Evolutionary conservation across 2,329 filamentous ascomycete species (phyloP), one percentile per base, ranked within the genome.

Genomic region (Fusarium coicis): DNA sequence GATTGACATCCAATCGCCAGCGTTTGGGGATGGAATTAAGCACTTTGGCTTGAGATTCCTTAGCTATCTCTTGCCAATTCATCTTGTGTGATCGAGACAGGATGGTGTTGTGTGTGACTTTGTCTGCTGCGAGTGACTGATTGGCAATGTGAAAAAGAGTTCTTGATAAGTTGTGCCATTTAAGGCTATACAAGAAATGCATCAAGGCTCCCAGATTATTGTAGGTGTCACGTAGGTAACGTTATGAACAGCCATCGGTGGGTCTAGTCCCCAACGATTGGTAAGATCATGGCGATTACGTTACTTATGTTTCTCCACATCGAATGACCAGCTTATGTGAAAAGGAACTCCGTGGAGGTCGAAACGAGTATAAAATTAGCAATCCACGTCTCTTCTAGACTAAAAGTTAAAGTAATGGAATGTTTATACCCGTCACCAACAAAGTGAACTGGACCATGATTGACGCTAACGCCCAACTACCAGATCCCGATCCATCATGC

Each of bases 61-160:
- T 23, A 5, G 53, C 60, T 1, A 49, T 42, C 2, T 14, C 10
- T 60, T 63, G 28, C 60, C 60, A 63, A 14, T 40, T n/a, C 50
- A 54, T 54, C 4, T 2, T 39, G 1, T n/a, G 18, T 0, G 10
- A 16, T 7, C 2, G 23, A 40, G 23, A 3, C 14, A 0, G 5
- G 18, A 18, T 16, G 18, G 7, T 23, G 12, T 2, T 15, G 18
- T 23, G 16, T 52, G 5, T 26, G 18, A 8, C 18, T 19, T 18
- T 4, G 2, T 18, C 4, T 19, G n/a, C 1, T 36, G 18, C 3
- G n/a, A 23, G 11, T 2, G 2, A 18, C 15, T 18, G 7, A 10
- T 2, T 16, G 15, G 21, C 4, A 7, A 32, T 30, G 4, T 18
- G 10, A 12, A 3, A 7, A 50, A 7, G 2, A 3, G 4, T 23